Conservation (phyloP, 352 stramenopile genomes). For the Phytophthora constricta region DNA sequence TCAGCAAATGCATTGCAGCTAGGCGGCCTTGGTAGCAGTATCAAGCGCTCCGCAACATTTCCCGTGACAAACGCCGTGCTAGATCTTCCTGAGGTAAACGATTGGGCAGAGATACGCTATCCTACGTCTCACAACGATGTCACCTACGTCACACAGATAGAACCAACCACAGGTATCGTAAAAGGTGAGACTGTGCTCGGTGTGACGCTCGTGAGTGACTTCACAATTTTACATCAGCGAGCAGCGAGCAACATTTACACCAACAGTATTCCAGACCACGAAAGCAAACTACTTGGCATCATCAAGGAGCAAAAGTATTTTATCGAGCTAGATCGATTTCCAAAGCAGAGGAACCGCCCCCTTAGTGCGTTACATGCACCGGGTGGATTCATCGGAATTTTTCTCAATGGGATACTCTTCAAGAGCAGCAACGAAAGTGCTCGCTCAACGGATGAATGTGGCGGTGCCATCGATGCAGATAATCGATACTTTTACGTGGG, state of each 20-base stretch:
- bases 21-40: constrained; percentile 36
- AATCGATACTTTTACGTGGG: constrained; percentile 60
- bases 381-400: constrained; percentile 51
- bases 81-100: constrained; percentile 66
- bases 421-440: constrained; percentile 28
- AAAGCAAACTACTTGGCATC: constrained; percentile 14
- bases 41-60: constrained; percentile 50
- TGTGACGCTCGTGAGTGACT: constrained; percentile 38
- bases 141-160: constrained; percentile 63
- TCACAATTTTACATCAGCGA: constrained; percentile 51
- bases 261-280: constrained; percentile 66
- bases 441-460: constrained; percentile 46
- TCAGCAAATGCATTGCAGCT: constrained; percentile 58
- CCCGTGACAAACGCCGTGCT: constrained; percentile 59
- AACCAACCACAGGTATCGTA: constrained; percentile 37
- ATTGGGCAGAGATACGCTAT: constrained; percentile 66
- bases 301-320: constrained; percentile 58
- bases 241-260: constrained; percentile 60
- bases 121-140: constrained; percentile 36
- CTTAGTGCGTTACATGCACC: constrained; percentile 22
- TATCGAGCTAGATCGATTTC: constrained; percentile 65
- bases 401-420: constrained; percentile 72
- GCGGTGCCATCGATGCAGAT: constrained; percentile 50
- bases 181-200: constrained; percentile 4
- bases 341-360: constrained; percentile 34